These are phyloP conservation scores for Nannizzia gypsea DNA, from an alignment of 2,329 filamentous ascomycete species.

Conservation along the genomic window DNA sequence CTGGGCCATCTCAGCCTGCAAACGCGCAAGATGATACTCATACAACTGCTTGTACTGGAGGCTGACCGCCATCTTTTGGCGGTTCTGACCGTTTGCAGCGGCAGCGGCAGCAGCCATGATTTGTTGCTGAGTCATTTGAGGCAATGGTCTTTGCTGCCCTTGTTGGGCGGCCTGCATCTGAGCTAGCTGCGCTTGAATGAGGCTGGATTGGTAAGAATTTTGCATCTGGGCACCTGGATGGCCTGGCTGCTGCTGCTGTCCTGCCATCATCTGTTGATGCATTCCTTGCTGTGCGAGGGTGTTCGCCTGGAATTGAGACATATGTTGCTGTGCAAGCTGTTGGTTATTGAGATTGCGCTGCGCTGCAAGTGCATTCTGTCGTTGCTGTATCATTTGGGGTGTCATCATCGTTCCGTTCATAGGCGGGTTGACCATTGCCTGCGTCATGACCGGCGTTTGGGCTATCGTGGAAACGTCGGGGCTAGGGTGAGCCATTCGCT, in stretches of 20 bases:
- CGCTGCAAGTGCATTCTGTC: conserved; percentile 24
- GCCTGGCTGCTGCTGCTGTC: conserved; percentile 19
- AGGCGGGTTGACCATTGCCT: conserved; percentile 29
- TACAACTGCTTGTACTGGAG: conserved; percentile 26
- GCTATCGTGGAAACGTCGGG: conserved; percentile 32
- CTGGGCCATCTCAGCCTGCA: conserved; percentile 28
- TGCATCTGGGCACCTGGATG: conserved; percentile 20
- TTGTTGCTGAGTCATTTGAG: conserved; percentile 27
- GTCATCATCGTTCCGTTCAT: conserved; percentile 29
- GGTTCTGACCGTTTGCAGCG: conserved; percentile 12
- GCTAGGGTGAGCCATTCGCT: conserved; percentile 37
- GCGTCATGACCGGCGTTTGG: conserved; percentile 36
- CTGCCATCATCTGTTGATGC: conserved; percentile 16
- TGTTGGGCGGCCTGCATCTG: conserved; percentile 20
- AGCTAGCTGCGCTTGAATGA: conserved; percentile 28
- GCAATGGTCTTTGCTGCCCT: conserved; percentile 20
- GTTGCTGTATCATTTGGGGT: conserved; percentile 23
- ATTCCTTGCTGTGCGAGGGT: conserved; percentile 13
- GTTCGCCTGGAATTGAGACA: conserved; percentile 14
- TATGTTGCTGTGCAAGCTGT: conserved; percentile 13
- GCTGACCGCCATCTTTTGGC: conserved; percentile 5
- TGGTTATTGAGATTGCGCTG: conserved; percentile 21
- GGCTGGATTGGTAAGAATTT: conserved; percentile 27
- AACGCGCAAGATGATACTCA: conserved; percentile 24
- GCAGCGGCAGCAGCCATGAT: conserved; percentile 30